Evolutionary conservation across 2,329 filamentous ascomycete species (phyloP), one percentile per base, ranked within the genome.

Genomic region (Geoglossum cookeanum): DNA sequence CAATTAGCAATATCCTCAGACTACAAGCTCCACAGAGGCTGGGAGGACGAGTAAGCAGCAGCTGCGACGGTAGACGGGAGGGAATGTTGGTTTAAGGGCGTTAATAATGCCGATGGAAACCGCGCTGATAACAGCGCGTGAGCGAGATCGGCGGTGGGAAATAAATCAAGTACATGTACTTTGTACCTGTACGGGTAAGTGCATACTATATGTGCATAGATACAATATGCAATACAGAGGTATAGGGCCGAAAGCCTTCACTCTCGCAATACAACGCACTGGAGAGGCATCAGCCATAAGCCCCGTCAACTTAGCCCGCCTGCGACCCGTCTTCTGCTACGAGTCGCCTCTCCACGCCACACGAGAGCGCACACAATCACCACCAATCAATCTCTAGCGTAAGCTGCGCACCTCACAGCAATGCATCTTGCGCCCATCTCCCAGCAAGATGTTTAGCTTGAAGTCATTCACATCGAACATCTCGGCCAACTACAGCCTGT

Each of bases 381-480:
- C 13, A 42, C 9, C 13, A 13, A 15, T 11, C 4, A 42, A 45
- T 45, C 4, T 7, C 42, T 6, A 22, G 42, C 42, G 9, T 15
- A 4, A 15, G n/a, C 13, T 7, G 22, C 42, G 4, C 42, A 51
- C n/a, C 48, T 51, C 30, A 5, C 5, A 51, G 48, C 30, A 33
- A 51, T 51, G 48, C 11, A 29, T 32, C 33, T 22, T 11, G 30
- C 49, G 3, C 37, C 15, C 37, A 5, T 27, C 56, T 33, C 49
- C n/a, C 11, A 35, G n/a, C 68, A 78, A 67, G 69, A 96, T 97
- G 90, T 95, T 96, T 72, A 87, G 88, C 67, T 78, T 97, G 68
- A 97, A 97, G 72, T 94, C 91, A 61, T 91, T 97, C 69, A 84
- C 83, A 62, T 91, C 86, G 60, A 95, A 96, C 72, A 97, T 98